Evolutionary conservation across 331 rosid species (phyloP), one percentile per base, ranked within the genome.

Genomic region (Malus hybrid): DNA sequence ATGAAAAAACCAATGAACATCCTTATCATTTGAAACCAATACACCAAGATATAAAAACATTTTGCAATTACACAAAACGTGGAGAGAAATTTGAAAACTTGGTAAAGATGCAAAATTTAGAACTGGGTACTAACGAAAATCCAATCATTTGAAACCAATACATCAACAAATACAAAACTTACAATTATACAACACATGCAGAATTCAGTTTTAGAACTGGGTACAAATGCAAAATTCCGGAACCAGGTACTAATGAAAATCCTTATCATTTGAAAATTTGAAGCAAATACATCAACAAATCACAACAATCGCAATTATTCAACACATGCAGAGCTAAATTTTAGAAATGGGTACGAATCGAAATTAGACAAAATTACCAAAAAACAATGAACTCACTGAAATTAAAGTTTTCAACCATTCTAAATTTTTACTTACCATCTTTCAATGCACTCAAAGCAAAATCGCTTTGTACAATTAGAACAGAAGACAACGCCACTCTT

Each of bases 401-500:
- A 22, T 67, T 15, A 3, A 48, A 69, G 24, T 22, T 24, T 4
- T 19, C 34, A 59, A 59, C 24, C 24, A 61, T 18, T 42, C 32
- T 22, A 22, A 71, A 20, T 42, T 39, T 7, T 19, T 33, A n/a
- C 80, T 63, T 78, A 90, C 96, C 96, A 90, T 70, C 80, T 85
- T 27, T 86, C 79, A 69, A 90, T 66, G 81, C 96, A 90, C 54
- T 85, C 81, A 29, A 57, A 88, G 73, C 93, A 90, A 71, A 74
- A 90, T 63, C 96, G 91, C 74, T 83, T 90, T 31, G 73, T 71
- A 77, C 96, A 90, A 18, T 48, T 77, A 11, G 76, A 69, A 76
- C 96, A 90, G 70, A 74, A 73, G 56, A 88, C 80, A 71, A 90
- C 93, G 6, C 88, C 91, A 75, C 83, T 80, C 80, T 86, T 88